Base-by-base conservation (phyloP, 306 rosid genomes). In the Fagus crenata region DNA sequence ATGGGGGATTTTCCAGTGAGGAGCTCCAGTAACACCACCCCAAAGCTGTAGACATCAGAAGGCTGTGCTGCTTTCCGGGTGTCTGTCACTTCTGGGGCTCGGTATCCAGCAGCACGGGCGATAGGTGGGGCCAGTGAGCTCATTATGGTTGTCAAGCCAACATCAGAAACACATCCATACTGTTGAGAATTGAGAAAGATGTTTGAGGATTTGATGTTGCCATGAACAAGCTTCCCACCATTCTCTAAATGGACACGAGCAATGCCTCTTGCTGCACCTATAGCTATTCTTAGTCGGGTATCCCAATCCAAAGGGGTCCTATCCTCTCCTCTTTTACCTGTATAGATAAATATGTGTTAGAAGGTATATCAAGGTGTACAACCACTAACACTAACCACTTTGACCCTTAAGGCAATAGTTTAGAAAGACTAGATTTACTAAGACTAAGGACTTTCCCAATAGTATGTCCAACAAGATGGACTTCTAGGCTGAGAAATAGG, bases 1-100 rank as follows among this genome's bases (percentile, higher is more conserved):
- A 91, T 87, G 11, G 98, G 98, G 36, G 97, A 93, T 84, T 93
- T 93, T 59, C 98, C 96, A 1, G 98, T 93, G 65, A 93, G 91
- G 74, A 93, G 91, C 78, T 93, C 98, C 1, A 91, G 91, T 56
- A 93, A 81, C 58, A 93, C 97, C 72, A 93, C 98, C 5, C 97
- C 98, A 54, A 90, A 93, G 82, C 98, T 90, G 80, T 87, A 93
- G 53, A 93, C 89, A 73, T 93, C 98, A 9, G 96, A 89, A 61
- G 91, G 78, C 46, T 90, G 97, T 31, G 86, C 82, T 17, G 97
- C 91, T 86, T 93, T 93, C 64, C 97, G 79, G 58, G 96, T 93
- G 89, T 93, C 97, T 3, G 89, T 87, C 70, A 91, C 93, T 84
- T 93, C 98, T 4, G 97, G 97, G 68, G 98, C 96, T 71, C 97